Percentiles rank a stretch among this genome's conserved stretches.
phyloP scores from a whole-genome alignment of 192 early-diverging fungal species.

The Entomortierella chlamydospora region DNA sequence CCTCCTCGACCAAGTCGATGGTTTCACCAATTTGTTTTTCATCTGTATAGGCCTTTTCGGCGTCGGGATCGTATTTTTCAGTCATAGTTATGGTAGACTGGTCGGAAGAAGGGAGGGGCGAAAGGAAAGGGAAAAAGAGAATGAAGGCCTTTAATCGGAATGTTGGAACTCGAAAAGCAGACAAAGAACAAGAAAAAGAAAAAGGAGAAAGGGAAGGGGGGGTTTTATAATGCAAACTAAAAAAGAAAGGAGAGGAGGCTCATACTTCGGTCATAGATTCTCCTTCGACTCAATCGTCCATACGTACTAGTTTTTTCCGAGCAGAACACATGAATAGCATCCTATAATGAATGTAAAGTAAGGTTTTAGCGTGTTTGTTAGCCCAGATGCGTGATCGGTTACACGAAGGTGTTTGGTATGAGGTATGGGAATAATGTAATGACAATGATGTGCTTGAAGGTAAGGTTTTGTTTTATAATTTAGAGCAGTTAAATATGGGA shows the following conservation, averaged over 20 bases:
- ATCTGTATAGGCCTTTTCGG: constrained; percentile 4
- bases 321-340: too few relatives aligned
- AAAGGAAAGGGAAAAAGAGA: background rate
- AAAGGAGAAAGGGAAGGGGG: background rate
- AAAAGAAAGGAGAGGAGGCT: background rate
- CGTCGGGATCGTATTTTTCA: constrained; percentile 8
- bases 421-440: too few relatives aligned
- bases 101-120: background rate
- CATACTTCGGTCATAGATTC: too few relatives aligned
- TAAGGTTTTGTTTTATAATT: too few relatives aligned
- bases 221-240: background rate
- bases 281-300: too few relatives aligned
- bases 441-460: too few relatives aligned
- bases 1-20: constrained; percentile 12
- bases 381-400: too few relatives aligned
- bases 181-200: background rate
- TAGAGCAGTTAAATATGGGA: too few relatives aligned
- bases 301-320: too few relatives aligned
- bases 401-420: too few relatives aligned
- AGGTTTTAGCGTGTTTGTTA: too few relatives aligned
- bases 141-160: background rate
- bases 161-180: background rate
- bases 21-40: background rate
- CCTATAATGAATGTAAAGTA: too few relatives aligned
- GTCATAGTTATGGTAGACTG: background rate